Conservation (phyloP, 192 early-diverging fungal genomes). For the Bifiguratus adelaidae region DNA sequence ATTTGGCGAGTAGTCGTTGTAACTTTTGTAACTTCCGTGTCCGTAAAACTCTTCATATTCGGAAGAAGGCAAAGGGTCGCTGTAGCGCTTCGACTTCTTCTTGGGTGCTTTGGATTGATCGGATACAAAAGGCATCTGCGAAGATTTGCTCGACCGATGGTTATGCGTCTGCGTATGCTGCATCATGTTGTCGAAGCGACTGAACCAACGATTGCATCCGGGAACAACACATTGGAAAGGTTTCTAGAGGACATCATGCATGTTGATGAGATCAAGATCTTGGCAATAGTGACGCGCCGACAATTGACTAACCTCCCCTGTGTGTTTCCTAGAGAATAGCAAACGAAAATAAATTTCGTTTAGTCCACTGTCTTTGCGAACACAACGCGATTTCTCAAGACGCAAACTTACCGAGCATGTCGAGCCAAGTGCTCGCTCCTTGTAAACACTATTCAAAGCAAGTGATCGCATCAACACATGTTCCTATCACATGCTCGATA, state of each 20-base stretch:
- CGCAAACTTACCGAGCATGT: constrained; percentile 26
- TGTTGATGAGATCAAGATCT: background rate
- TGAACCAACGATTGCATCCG: constrained; percentile 52
- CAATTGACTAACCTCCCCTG: constrained; percentile 18
- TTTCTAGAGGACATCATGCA: constrained; percentile 30
- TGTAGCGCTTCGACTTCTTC: background rate
- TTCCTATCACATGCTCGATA: no score
- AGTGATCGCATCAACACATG: no score
- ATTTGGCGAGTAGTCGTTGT: no score
- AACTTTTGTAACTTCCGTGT: no score
- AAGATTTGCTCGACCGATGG: constrained; percentile 6
- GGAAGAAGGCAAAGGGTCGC: background rate
- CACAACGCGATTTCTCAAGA: background rate
- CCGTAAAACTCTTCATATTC: no score
- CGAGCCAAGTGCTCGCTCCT: constrained; percentile 41
- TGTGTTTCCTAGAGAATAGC: constrained; percentile 23
- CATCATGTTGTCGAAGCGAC: constrained; percentile 76
- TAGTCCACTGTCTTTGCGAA: background rate
- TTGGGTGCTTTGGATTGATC: background rate
- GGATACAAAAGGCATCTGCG: background rate
- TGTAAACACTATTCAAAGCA: no score
- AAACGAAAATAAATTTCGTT: no score
- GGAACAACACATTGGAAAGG: constrained; percentile 62
- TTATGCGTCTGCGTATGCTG: constrained; percentile 68
- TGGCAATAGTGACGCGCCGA: background rate